A percentile compares a stretch with the other conserved stretches of the same genome.
Evolutionary conservation across 371 early-diverging fungal species (phyloP).

Genomic region (Mortierella sp.): DNA sequence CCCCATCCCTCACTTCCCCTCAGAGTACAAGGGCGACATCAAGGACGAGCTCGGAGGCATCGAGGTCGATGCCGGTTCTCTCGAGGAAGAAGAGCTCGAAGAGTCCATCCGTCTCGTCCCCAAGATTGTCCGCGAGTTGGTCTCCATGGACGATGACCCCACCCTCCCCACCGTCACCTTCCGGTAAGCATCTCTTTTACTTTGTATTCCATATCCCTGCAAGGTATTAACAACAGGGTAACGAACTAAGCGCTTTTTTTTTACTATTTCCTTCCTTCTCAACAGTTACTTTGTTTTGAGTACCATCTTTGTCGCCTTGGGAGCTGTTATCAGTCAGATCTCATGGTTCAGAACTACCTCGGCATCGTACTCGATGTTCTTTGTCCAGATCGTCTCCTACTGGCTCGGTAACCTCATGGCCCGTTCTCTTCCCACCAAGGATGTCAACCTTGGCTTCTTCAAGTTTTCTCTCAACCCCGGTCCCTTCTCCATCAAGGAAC

Average conservation of each 20-base stretch:
- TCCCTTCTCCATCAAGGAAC: constrained; percentile 62
- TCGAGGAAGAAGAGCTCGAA: constrained; percentile 51
- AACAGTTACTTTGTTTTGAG: constrained; percentile 56
- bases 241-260: neutral
- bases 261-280: neutral
- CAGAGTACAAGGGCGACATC: constrained; percentile 31
- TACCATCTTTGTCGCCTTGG: constrained; percentile 50
- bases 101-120: constrained; percentile 54
- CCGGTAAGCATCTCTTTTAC: constrained; percentile 28
- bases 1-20: constrained; percentile 50
- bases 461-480: constrained; percentile 60
- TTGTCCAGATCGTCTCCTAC: constrained; percentile 57
- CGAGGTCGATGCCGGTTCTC: constrained; percentile 38
- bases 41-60: constrained; percentile 35
- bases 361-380: constrained; percentile 58
- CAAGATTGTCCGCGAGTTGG: constrained; percentile 56
- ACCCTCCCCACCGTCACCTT: constrained; percentile 55
- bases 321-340: constrained; percentile 56
- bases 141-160: constrained; percentile 58
- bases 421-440: constrained; percentile 45
- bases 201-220: neutral
- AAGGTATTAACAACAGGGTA: neutral
- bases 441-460: constrained; percentile 47
- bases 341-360: constrained; percentile 58
- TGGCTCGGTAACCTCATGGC: constrained; percentile 57